A percentile compares a stretch with the other conserved stretches of the same genome.
Conservation (phyloP, 129 eudicot species). For the Kitagawia praeruptora region DNA sequence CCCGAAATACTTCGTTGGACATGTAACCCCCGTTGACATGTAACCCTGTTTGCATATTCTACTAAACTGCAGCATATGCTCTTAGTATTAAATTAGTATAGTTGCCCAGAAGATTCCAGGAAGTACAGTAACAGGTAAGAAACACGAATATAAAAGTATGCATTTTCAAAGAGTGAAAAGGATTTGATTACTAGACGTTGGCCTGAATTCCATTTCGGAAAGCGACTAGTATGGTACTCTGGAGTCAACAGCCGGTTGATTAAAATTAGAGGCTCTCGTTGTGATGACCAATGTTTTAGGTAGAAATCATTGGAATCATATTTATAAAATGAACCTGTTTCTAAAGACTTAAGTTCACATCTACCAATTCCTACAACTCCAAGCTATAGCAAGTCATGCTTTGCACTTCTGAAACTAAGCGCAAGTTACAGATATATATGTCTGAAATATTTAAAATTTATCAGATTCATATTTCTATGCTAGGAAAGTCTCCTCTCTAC, state of each 20-base stretch:
- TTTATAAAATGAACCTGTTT: not conserved
- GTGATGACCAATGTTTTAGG: not conserved
- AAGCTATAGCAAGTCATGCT: no score
- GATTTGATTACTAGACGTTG: not conserved
- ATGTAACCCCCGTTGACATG: not conserved
- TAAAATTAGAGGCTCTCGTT: no score
- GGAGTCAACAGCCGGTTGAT: not conserved
- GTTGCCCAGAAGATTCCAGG: not conserved
- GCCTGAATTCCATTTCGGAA: not conserved
- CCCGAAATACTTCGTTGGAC: not conserved
- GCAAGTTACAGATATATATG: no score
- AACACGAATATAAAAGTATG: not conserved
- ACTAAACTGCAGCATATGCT: not conserved
- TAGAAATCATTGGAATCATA: no score
- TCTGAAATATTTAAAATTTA: no score
- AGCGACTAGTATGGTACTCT: not conserved
- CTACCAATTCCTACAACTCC: no score
- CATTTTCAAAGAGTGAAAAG: not conserved
- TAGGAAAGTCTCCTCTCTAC: no score
- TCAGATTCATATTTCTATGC: no score
- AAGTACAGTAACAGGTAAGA: not conserved
- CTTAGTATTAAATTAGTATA: not conserved
- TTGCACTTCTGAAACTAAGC: no score
- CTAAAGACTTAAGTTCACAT: no score
- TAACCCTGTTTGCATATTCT: not conserved